phyloP scores from a whole-genome alignment of 495 filamentous ascomycete genomes.

The Lophiotrema nucula region DNA sequence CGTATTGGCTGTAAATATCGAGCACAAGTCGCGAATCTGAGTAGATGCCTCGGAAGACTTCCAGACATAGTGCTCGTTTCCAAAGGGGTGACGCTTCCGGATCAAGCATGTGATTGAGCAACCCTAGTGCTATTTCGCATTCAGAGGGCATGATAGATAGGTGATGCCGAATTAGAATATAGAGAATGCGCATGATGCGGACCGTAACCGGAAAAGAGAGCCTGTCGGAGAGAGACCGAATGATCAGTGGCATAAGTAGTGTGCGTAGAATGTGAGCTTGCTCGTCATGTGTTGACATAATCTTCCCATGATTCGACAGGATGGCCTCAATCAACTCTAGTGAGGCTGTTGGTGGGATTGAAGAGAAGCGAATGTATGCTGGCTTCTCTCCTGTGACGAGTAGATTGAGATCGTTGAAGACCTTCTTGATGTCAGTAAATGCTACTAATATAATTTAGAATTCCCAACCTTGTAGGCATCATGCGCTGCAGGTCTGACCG shows the following conservation, averaged over 20 bases:
- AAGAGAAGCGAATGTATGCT: constrained; percentile 72
- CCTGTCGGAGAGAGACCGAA: constrained; percentile 72
- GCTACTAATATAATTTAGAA: neutral
- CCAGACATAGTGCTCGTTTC: constrained; percentile 88
- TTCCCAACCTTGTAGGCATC: constrained; percentile 72
- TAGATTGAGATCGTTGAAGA: constrained; percentile 87
- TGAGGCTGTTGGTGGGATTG: constrained; percentile 75
- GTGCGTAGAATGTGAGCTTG: constrained; percentile 74
- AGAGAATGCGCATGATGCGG: constrained; percentile 76
- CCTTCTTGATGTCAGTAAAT: constrained; percentile 39
- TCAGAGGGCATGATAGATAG: constrained; percentile 71
- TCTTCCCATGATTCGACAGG: constrained; percentile 74
- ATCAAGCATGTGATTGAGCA: constrained; percentile 87
- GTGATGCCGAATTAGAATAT: constrained; percentile 73
- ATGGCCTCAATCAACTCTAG: constrained; percentile 90
- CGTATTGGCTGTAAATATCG: constrained; percentile 77
- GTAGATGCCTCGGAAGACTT: constrained; percentile 82
- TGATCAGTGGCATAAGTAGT: constrained; percentile 79
- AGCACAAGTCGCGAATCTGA: constrained; percentile 73
- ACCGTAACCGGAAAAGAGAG: constrained; percentile 80
- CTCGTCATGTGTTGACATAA: constrained; percentile 77
- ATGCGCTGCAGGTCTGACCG: constrained; percentile 71
- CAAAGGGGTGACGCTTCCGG: constrained; percentile 73
- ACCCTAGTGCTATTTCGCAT: constrained; percentile 77
- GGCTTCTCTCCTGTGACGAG: constrained; percentile 79